Base-by-base conservation (phyloP, 2,329 filamentous ascomycete genomes). In the Rhytidhysteron rufulum region DNA sequence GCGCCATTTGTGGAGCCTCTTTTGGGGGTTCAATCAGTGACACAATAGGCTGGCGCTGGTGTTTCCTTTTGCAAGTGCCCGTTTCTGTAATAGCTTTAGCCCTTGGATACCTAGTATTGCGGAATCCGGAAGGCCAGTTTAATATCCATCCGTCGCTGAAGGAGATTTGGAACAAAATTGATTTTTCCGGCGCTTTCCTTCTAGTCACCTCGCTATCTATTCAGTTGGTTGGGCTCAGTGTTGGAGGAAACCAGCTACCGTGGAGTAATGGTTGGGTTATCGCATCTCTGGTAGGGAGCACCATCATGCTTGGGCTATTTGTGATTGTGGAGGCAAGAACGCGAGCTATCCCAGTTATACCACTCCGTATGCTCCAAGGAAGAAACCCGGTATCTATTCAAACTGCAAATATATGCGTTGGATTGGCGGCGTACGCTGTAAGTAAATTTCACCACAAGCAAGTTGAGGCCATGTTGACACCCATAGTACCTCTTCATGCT, bases 391-490 rank as follows among this genome's bases (percentile, higher is more conserved):
- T 80, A 2, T 67, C 75, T 3, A 77, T 74, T 3, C 78, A 81
- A 46, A 63, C 77, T 17, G 70, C 78, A 34, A 84, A 83, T 45
- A 65, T 83, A 10, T 80, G 76, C 41, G 74, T 76, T 2, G 80
- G 80, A 0, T 72, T 82, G 57, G 72, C 78, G 7, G 78, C 78
- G 1, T 84, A 83, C 56, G 78, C 77, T 13, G 79, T 82, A 55
- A 58, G 77, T 68, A 18, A 8, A 27, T 27, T 8, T 27, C 24
- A 27, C 29, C 13, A 8, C 9, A 13, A 11, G n/a, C 19, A 16
- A 16, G 15, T 15, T 29, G n/a, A 39, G 5, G 7, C 17, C 6
- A 15, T 3, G 36, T 3, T 22, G 5, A 20, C 27, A 2, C 36
- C 27, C 18, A 4, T 16, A 39, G 67, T 72, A 70, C 41, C 60